A percentile compares a stretch with the other conserved stretches of the same genome.
These are phyloP conservation scores for Talaromyces sp. DNA, from an alignment of 2,329 filamentous ascomycete genomes.

Conservation along the genomic window DNA sequence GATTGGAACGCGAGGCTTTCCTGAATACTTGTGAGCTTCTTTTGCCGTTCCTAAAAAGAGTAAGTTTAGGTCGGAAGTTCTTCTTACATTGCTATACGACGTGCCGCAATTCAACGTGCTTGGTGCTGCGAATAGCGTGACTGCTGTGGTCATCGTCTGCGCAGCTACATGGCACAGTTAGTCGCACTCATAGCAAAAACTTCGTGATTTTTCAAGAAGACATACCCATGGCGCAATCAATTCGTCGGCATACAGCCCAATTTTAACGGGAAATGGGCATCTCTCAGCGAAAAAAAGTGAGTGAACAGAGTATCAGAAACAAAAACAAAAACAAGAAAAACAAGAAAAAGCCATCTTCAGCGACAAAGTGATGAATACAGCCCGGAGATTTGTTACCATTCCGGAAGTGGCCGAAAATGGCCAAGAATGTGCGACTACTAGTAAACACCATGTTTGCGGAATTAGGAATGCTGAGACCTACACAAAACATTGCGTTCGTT, in stretches of 20 bases:
- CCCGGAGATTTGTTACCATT: conserved; percentile 11
- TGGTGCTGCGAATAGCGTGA: conserved; percentile 31
- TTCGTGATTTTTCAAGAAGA: not conserved
- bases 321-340: not conserved
- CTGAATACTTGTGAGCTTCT: conserved; percentile 12
- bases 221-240: not conserved
- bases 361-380: not conserved
- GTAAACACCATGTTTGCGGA: conserved; percentile 12
- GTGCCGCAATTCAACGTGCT: conserved; percentile 27
- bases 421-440: conserved; percentile 9
- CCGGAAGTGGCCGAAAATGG: conserved; percentile 10
- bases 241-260: not conserved
- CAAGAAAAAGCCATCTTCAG: not conserved
- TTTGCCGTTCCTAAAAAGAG: not conserved
- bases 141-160: conserved; percentile 21
- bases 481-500: not conserved
- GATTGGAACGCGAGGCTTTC: conserved; percentile 30
- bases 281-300: not conserved
- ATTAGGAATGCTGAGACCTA: conserved; percentile 5
- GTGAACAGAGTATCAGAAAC: not conserved
- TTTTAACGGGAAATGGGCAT: not conserved
- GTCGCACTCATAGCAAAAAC: not conserved
- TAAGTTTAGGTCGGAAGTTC: not conserved
- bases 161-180: conserved; percentile 3
- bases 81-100: conserved; percentile 31